These are phyloP conservation scores for Lichenothelia convexa DNA, from an alignment of 495 filamentous ascomycete genomes.

Conservation along the genomic window DNA sequence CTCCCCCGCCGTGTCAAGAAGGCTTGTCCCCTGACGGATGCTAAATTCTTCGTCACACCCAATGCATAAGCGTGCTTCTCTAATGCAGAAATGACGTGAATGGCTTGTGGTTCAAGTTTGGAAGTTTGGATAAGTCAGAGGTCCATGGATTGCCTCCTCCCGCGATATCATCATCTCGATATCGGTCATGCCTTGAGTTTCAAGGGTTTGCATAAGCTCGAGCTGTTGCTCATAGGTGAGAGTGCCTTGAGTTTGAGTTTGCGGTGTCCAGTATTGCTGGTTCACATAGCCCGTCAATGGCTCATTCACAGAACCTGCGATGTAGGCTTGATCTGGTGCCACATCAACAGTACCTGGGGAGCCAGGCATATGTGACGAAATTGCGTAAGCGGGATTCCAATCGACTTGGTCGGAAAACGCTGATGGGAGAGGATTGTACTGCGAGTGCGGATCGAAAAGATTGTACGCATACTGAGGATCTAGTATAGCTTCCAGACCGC, in stretches of 20 bases:
- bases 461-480: constrained; percentile 6
- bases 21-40: no score
- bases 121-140: no score
- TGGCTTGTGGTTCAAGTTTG: no score
- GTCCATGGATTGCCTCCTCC: no score
- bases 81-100: no score
- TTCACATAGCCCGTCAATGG: neutral
- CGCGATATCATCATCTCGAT: constrained; percentile 18
- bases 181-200: constrained; percentile 15
- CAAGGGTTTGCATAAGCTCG: constrained; percentile 23
- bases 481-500: no score
- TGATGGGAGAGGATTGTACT: constrained; percentile 16
- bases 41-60: no score
- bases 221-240: constrained; percentile 21
- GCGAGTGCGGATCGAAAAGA: constrained; percentile 15
- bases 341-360: neutral
- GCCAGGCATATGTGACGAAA: constrained; percentile 9
- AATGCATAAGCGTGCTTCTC: no score
- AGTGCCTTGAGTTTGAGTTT: constrained; percentile 5
- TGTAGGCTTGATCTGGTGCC: neutral
- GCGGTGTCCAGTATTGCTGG: neutral
- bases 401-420: constrained; percentile 10
- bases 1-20: no score
- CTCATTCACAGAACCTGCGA: neutral
- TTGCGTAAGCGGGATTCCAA: neutral